Evolutionary conservation across 768 basidiomycete genomes (phyloP).

Genomic region (Phylloporus rhodoxanthus): DNA sequence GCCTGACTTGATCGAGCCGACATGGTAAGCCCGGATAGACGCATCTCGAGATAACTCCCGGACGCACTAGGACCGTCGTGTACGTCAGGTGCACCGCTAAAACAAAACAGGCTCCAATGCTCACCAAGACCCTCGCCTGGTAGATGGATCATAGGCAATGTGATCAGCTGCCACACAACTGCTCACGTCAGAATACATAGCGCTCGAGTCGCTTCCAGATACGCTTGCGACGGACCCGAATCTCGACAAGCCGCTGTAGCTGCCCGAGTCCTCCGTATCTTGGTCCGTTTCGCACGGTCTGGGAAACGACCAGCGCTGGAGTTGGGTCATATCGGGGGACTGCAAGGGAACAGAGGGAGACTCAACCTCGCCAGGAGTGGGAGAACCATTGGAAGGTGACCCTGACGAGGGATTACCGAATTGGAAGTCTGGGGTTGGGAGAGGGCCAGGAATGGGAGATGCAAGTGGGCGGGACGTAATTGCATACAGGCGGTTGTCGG

Average conservation of each 20-base stretch:
- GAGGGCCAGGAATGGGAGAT: conserved; percentile 47
- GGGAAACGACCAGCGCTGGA: conserved; percentile 41
- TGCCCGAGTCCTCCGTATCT: conserved; percentile 48
- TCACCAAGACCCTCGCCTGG: conserved; percentile 31
- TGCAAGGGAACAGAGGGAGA: conserved; percentile 18
- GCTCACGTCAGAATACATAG: conserved; percentile 43
- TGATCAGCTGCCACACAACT: conserved; percentile 31
- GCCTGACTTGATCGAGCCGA: conserved; percentile 29
- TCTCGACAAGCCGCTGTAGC: conserved; percentile 44
- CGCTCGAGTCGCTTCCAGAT: conserved; percentile 55
- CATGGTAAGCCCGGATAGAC: conserved; percentile 29
- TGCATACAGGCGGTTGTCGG: conserved; percentile 47
- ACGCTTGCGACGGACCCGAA: conserved; percentile 60
- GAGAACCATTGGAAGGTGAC: conserved; percentile 42
- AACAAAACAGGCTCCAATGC: conserved; percentile 7
- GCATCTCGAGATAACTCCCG: conserved; percentile 26
- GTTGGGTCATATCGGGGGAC: conserved; percentile 42
- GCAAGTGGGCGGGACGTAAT: conserved; percentile 43
- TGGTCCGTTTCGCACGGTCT: conserved; percentile 37
- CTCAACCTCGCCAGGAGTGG: conserved; percentile 42
- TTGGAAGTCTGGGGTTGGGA: conserved; percentile 57
- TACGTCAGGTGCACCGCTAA: conserved; percentile 24
- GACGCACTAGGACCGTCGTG: conserved; percentile 22
- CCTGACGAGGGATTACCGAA: conserved; percentile 54
- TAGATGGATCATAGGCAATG: conserved; percentile 29